Evolutionary conservation across 345 rosid species (phyloP).

Genomic region (Laguncularia racemosa): DNA sequence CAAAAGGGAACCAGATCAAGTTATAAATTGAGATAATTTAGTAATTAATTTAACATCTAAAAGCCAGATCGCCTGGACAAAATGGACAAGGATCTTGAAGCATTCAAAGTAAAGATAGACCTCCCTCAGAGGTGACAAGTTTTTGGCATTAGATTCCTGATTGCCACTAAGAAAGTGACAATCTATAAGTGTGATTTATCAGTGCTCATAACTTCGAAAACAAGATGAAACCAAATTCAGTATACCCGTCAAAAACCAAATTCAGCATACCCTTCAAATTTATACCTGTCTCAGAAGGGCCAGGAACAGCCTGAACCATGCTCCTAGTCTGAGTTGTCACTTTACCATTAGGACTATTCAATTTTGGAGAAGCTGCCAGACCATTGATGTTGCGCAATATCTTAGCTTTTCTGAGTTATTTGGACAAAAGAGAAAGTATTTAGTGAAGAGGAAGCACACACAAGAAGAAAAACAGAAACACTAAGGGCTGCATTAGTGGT

Average conservation of each 20-base stretch:
- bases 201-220: too few relatives aligned
- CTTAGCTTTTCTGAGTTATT: slow-evolving; percentile 52
- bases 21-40: not conserved
- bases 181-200: too few relatives aligned
- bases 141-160: too few relatives aligned
- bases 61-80: not conserved
- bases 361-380: slow-evolving; percentile 3
- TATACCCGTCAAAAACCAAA: too few relatives aligned
- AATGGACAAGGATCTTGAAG: too few relatives aligned
- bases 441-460: not conserved
- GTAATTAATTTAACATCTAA: not conserved
- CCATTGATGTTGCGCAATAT: slow-evolving; percentile 39
- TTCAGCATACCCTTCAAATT: too few relatives aligned
- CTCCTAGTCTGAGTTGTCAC: slow-evolving; percentile 27
- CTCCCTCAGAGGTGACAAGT: too few relatives aligned
- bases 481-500: not conserved
- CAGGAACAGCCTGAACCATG: slow-evolving; percentile 25
- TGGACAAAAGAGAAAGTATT: slow-evolving; percentile 1
- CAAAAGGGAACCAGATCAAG: not conserved
- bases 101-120: too few relatives aligned
- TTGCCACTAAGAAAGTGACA: too few relatives aligned
- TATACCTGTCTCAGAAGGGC: slow-evolving; percentile 35
- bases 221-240: too few relatives aligned
- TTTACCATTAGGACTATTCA: slow-evolving; percentile 20
- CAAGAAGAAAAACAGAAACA: not conserved